Base-by-base conservation (phyloP, 1,139 yeast species). In the Blastobotrys ciferrii region DNA sequence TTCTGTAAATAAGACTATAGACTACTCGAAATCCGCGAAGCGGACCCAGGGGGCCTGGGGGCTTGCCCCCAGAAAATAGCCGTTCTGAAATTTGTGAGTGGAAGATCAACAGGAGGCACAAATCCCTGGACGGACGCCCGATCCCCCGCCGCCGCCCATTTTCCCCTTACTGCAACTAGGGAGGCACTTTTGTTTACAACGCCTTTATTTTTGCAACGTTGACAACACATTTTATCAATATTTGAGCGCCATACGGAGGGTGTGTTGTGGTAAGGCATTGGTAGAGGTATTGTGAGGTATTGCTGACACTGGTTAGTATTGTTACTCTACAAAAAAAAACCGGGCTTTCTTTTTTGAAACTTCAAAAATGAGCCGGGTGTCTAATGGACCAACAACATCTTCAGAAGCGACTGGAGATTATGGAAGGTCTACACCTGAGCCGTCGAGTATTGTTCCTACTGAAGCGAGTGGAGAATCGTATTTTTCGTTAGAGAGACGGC, bases 391-490 rank as follows among this genome's bases (percentile, higher is more conserved):
- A 36, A 17, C 40, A 3, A 9, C 28, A 6, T 36, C 40, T 17
- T 18, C 19, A 4, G 28, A 17, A 4, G 12, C 40, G 13, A 36
- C 40, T 7, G 19, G 19, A 36, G 40, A 36, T 13, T 19, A 19
- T 5, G 6, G 7, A 9, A 15, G 18, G 40, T 18, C 37, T 12
- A 15, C 40, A 17, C 40, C 40, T 5, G 40, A 19, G 13, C 40
- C 40, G 6, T 36, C 40, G 4, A 9, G 14, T 19, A 36, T 28
- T 7, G 17, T 6, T 4, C 28, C 40, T 7, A 17, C 40, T 5
- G 40, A 36, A 23, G 13, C 14, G 25, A 36, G 18, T 15, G 40
- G 40, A 9, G 40, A 36, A 7, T 36, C 40, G 25, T 39, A 30
- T 39, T 39, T 39, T 25, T 18, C 15, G 15, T n/a, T 39, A 14